These are phyloP conservation scores for Ilyonectria destructans DNA, from an alignment of 2,329 filamentous ascomycete genomes.

Conservation along the genomic window DNA sequence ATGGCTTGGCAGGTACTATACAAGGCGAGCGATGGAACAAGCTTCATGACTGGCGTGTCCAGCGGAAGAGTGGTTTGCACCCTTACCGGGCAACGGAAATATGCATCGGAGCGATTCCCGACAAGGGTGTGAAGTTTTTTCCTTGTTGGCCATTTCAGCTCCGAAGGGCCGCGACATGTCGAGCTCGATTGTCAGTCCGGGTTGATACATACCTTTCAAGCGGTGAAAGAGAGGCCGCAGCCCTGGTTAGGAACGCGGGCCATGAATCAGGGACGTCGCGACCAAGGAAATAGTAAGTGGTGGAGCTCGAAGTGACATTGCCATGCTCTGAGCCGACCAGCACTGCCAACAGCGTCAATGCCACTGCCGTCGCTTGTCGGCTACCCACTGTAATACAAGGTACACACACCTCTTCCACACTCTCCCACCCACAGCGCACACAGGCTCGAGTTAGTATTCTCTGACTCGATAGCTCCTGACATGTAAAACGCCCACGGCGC, in stretches of 20 bases:
- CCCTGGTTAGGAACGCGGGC: neutral
- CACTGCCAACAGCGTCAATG: slow-evolving; percentile 24
- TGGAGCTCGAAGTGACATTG: slow-evolving; percentile 17
- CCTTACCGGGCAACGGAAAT: slow-evolving; percentile 24
- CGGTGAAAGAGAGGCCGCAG: slow-evolving; percentile 25
- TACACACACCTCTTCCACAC: neutral
- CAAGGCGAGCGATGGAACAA: slow-evolving; percentile 9
- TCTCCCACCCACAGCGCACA: neutral
- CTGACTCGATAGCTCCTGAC: neutral
- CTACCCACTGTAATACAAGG: neutral
- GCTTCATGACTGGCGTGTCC: slow-evolving; percentile 1
- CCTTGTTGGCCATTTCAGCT: neutral
- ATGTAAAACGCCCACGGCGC: slow-evolving; percentile 3
- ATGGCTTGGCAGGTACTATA: slow-evolving; percentile 24
- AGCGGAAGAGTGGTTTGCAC: neutral
- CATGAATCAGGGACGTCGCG: slow-evolving; percentile 14
- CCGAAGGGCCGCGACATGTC: slow-evolving; percentile 9
- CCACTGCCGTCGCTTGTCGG: slow-evolving; percentile 8
- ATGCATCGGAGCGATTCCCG: slow-evolving; percentile 25
- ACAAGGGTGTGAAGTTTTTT: slow-evolving; percentile 18
- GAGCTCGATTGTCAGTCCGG: slow-evolving; percentile 18
- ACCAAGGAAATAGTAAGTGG: neutral
- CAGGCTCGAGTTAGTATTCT: neutral
- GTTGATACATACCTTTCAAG: slow-evolving; percentile 7
- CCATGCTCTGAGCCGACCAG: slow-evolving; percentile 12